A percentile compares a stretch with the other conserved stretches of the same genome.
Evolutionary conservation across 2,329 filamentous ascomycete genomes (phyloP).

Genomic region (Dissoconium aciculare): DNA sequence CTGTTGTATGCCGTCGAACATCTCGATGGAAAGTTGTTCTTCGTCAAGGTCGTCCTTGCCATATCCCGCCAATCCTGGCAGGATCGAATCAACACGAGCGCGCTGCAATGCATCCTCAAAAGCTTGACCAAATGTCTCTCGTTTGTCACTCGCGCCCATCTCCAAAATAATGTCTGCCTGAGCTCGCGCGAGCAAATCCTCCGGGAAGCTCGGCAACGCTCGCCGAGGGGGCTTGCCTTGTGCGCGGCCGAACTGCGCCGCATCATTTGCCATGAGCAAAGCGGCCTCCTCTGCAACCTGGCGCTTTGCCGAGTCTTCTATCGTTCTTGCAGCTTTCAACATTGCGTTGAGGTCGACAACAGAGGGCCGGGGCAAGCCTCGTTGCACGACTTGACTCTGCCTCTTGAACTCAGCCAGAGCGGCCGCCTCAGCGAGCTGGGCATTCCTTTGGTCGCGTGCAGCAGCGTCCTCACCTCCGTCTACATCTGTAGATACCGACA

Average conservation of each 20-base stretch:
- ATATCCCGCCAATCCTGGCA: conserved; percentile 72
- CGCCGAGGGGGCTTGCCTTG: conserved; percentile 44
- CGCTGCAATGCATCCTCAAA: conserved; percentile 32
- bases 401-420: conserved; percentile 58
- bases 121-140: conserved; percentile 33
- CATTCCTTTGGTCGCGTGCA: conserved; percentile 58
- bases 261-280: conserved; percentile 67
- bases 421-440: conserved; percentile 46
- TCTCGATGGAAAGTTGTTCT: conserved; percentile 47
- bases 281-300: conserved; percentile 66
- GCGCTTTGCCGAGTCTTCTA: conserved; percentile 49
- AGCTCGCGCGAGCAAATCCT: conserved; percentile 58
- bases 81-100: conserved; percentile 33
- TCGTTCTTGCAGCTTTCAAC: conserved; percentile 45
- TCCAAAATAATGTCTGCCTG: conserved; percentile 63
- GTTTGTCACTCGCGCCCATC: conserved; percentile 34
- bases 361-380: conserved; percentile 60
- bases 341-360: conserved; percentile 56
- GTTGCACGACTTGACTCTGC: conserved; percentile 84
- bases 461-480: conserved; percentile 52
- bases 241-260: conserved; percentile 54
- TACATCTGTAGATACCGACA: conserved; percentile 32
- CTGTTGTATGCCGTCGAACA: conserved; percentile 64
- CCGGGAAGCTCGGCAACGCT: conserved; percentile 50
- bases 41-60: conserved; percentile 55